A percentile compares a stretch with the other conserved stretches of the same genome.
Conservation (phyloP, 768 basidiomycete species). For the Trametes cingulata region DNA sequence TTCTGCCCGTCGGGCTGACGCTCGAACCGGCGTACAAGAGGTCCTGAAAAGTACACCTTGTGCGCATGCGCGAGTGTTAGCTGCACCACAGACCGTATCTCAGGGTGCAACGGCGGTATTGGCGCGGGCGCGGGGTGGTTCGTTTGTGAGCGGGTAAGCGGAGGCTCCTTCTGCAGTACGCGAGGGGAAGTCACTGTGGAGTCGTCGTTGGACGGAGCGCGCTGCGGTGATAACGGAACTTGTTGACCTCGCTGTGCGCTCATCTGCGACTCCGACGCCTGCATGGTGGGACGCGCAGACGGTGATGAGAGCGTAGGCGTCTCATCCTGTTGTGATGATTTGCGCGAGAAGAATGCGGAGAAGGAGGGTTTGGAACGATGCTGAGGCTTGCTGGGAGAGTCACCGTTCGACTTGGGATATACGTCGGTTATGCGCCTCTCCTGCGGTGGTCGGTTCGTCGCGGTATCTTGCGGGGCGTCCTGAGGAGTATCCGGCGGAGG, state of each 20-base stretch:
- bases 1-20: conserved; percentile 74
- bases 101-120: conserved; percentile 58
- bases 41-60: conserved; percentile 87
- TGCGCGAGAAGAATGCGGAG: conserved; percentile 23
- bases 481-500: conserved; percentile 21
- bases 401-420: background rate
- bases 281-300: background rate
- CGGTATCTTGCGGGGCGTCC: conserved; percentile 1
- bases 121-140: conserved; percentile 8
- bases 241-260: background rate
- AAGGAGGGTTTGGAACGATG: conserved; percentile 21
- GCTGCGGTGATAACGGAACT: background rate
- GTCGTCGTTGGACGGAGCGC: conserved; percentile 6
- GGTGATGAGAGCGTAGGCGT: background rate
- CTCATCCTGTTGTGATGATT: conserved; percentile 12
- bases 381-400: conserved; percentile 10
- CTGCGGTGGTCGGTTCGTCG: conserved; percentile 3
- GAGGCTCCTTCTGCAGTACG: conserved; percentile 15
- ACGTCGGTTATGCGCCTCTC: conserved; percentile 1
- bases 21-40: conserved; percentile 74
- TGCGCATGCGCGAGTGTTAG: conserved; percentile 75
- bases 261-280: background rate
- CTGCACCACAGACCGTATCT: conserved; percentile 78
- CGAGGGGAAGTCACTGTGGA: conserved; percentile 3
- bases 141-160: conserved; percentile 5